Base-by-base conservation (phyloP, 345 rosid genomes). In the Eucalyptus viminalis region DNA sequence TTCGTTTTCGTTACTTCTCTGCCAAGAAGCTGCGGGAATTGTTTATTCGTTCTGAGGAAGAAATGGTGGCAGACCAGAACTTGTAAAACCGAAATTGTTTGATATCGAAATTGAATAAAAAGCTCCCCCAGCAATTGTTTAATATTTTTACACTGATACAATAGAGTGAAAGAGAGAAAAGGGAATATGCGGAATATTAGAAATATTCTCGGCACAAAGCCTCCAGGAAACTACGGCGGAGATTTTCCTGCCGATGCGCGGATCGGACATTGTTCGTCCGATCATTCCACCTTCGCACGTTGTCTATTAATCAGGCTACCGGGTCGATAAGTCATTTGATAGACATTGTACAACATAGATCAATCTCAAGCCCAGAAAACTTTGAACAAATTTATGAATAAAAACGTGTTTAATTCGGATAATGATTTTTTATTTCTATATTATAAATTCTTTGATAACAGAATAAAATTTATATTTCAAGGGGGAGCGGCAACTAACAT, bases 341-440 rank as follows among this genome's bases (percentile, higher is more conserved):
- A 5, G 25, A 7, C 58, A 8, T 1, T 1, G 24, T 53, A 24
- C 24, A 17, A 9, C 56, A 53, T 53, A 19, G 24, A 53, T 53
- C 24, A 53, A 53, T 53, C 58, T n/a, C n/a, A n/a, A n/a, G n/a
- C n/a, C n/a, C n/a, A n/a, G n/a, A n/a, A n/a, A n/a, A n/a, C 1
- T 2, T 8, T 8, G 11, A 21, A 21, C 1, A 4, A 53, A 11
- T 53, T 53, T 53, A 0, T 21, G 2, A 53, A 7, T 0, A 8
- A 21, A 53, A 8, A 19, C 0, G 0, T 1, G 0, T 53, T 53
- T 53, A 0, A 53, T 53, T 53, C 3, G 0, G 2, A n/a, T n/a
- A n/a, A n/a, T n/a, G n/a, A n/a, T n/a, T 49, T 49, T 49, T 5
- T 49, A 49, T 49, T 49, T 13, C 0, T 49, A 0, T 2, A 14